These are phyloP conservation scores for Strobilomyces dryophilus DNA, from an alignment of 768 basidiomycete species.

Conservation along the genomic window DNA sequence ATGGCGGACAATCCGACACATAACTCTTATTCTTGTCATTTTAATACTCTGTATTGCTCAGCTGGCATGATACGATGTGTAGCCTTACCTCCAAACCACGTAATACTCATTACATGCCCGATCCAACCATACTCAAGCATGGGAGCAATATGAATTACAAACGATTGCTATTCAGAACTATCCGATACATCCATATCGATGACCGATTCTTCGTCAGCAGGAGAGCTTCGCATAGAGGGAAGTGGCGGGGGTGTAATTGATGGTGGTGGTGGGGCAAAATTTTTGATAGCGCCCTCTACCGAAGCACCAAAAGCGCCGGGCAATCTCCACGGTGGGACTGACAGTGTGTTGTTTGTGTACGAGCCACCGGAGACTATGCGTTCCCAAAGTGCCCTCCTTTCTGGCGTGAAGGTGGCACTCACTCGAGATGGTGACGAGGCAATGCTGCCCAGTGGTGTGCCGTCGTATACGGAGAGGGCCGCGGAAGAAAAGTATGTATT, in stretches of 20 bases:
- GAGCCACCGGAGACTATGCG: constrained; percentile 27
- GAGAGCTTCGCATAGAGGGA: constrained; percentile 18
- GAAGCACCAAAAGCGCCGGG: constrained; percentile 14
- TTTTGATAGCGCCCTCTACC: constrained; percentile 8
- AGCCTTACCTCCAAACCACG: constrained; percentile 18
- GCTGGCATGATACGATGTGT: constrained; percentile 22
- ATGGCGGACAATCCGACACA: constrained; percentile 6
- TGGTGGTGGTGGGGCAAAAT: constrained; percentile 31
- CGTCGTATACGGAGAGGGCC: constrained; percentile 50
- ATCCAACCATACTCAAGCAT: neutral
- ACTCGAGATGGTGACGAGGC: constrained; percentile 25
- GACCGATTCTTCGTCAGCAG: constrained; percentile 4
- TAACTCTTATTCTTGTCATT: constrained; percentile 4
- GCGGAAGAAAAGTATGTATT: constrained; percentile 52
- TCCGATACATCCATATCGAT: constrained; percentile 30
- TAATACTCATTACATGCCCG: neutral
- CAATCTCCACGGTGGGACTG: constrained; percentile 23
- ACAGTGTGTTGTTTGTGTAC: neutral
- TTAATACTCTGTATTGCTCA: constrained; percentile 20
- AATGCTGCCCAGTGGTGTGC: constrained; percentile 29
- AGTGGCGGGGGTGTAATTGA: constrained; percentile 32
- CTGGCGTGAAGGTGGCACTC: constrained; percentile 32
- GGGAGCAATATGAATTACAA: neutral
- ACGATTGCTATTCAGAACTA: constrained; percentile 15
- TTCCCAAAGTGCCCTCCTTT: constrained; percentile 40